Percentiles rank a stretch among this genome's conserved stretches.
Conservation (phyloP, 2,329 filamentous ascomycete species). For the Monosporascus sp. region DNA sequence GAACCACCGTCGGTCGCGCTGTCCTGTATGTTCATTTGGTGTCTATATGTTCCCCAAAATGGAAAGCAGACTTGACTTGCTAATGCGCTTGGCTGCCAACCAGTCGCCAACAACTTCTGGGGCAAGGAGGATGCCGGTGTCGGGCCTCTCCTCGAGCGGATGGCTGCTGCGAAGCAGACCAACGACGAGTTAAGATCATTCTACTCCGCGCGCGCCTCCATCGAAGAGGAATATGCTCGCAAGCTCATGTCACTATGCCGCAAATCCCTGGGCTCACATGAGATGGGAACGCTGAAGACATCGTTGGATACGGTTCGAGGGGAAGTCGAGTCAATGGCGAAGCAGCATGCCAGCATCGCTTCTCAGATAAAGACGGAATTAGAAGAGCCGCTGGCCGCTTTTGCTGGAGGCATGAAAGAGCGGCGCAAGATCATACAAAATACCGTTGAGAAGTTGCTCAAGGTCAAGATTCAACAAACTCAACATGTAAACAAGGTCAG, state of each 20-base stretch:
- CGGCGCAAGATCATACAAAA: constrained; percentile 92
- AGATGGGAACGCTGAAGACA: constrained; percentile 73
- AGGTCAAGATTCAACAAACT: constrained; percentile 89
- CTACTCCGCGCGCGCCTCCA: constrained; percentile 82
- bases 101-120: constrained; percentile 99
- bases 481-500: constrained; percentile 82
- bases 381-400: constrained; percentile 87
- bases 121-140: constrained; percentile 98
- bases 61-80: constrained; percentile 4
- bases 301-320: constrained; percentile 84
- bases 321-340: constrained; percentile 90
- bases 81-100: constrained; percentile 12
- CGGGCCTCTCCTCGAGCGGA: constrained; percentile 82
- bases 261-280: constrained; percentile 83
- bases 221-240: constrained; percentile 93
- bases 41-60: background rate
- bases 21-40: constrained; percentile 37
- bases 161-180: constrained; percentile 90
- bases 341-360: constrained; percentile 85
- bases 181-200: constrained; percentile 91
- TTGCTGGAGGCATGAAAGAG: constrained; percentile 93
- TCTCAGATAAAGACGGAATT: constrained; percentile 93
- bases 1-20: constrained; percentile 61
- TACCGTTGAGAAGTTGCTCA: constrained; percentile 89
- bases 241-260: constrained; percentile 81